phyloP scores from a whole-genome alignment of 1,139 yeast species.

The Blastobotrys aristatus region DNA sequence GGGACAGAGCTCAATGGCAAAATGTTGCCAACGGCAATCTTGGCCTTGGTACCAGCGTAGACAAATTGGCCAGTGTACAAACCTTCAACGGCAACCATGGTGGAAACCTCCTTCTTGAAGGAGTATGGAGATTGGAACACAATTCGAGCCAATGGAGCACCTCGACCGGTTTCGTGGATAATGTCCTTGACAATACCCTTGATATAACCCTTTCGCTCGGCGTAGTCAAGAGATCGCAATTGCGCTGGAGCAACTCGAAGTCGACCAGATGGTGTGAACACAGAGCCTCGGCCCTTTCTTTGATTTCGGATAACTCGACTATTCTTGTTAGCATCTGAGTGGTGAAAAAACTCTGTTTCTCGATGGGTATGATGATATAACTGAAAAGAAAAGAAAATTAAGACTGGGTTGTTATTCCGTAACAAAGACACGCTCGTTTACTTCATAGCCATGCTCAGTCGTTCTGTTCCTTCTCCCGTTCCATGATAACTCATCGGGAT shows the following conservation, averaged over 20 bases:
- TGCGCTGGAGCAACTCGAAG: conserved; percentile 99
- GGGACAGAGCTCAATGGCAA: conserved; percentile 96
- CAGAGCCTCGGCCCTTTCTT: conserved; percentile 99
- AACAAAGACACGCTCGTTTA: too few species aligned
- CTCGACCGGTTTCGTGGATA: conserved; percentile 99
- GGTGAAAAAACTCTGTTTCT: neutral
- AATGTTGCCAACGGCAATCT: conserved; percentile 95
- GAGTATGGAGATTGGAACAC: conserved; percentile 99
- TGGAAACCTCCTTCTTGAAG: conserved; percentile 96
- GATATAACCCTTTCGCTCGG: conserved; percentile 99
- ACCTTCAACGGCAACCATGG: conserved; percentile 99
- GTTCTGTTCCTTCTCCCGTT: too few species aligned
- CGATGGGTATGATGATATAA: neutral
- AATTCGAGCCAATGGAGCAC: conserved; percentile 99
- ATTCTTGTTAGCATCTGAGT: conserved; percentile 2
- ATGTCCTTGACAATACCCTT: conserved; percentile 99
- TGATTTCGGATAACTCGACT: conserved; percentile 99
- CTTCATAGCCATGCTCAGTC: too few species aligned
- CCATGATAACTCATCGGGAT: too few species aligned
- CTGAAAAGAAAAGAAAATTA: neutral
- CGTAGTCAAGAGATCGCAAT: conserved; percentile 97
- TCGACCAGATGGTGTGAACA: conserved; percentile 99
- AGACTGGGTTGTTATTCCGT: too few species aligned
- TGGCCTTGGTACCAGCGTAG: conserved; percentile 98
- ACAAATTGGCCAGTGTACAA: conserved; percentile 98